These are phyloP conservation scores for Rhodotorula sp. DNA, from an alignment of 1,284 basidiomycete genomes.

Conservation along the genomic window DNA sequence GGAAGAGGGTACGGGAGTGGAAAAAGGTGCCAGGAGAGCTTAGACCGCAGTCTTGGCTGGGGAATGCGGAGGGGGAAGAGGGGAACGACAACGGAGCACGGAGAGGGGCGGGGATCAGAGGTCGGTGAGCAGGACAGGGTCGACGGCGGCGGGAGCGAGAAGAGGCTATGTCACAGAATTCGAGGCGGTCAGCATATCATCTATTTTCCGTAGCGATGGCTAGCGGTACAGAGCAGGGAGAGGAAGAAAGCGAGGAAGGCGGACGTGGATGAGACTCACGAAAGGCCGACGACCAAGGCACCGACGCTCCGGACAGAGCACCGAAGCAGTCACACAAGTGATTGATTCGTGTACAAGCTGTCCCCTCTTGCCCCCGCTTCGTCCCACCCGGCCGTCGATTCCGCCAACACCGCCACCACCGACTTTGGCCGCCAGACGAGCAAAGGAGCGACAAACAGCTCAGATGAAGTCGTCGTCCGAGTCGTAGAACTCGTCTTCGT, in stretches of 20 bases:
- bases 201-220: no score
- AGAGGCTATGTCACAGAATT: neutral
- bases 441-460: constrained; percentile 6
- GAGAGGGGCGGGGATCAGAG: neutral
- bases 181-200: no score
- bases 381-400: neutral
- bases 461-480: constrained; percentile 20
- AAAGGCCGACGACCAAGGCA: neutral
- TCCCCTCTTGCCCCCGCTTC: neutral
- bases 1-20: neutral
- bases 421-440: constrained; percentile 1
- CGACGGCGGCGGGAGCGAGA: neutral
- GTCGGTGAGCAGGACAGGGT: constrained; percentile 1
- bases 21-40: neutral
- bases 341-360: neutral
- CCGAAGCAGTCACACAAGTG: neutral
- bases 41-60: neutral
- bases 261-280: neutral
- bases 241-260: no score
- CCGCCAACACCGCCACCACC: neutral
- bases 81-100: neutral
- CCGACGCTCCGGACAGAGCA: neutral
- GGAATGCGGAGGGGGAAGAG: neutral
- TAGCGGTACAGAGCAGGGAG: no score
- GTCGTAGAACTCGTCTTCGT: constrained; percentile 29